Conservation (phyloP, 352 stramenopile species). For the Globisporangium echinulatum region DNA sequence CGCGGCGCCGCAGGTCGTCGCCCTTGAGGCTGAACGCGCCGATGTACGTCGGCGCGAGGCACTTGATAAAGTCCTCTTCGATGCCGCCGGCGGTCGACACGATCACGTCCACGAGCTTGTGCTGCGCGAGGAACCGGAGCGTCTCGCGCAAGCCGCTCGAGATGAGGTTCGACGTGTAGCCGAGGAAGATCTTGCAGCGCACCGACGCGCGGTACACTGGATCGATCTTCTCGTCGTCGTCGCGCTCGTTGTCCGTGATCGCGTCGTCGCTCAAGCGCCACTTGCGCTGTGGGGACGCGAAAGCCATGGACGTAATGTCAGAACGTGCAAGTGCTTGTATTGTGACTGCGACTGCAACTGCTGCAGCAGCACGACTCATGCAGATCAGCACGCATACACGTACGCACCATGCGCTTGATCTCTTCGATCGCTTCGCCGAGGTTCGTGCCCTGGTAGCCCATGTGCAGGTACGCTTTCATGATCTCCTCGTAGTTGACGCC, state of each 20-base stretch:
- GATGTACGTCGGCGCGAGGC: slow-evolving; percentile 97
- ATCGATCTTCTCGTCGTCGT: slow-evolving; percentile 88
- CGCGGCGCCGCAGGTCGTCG: slow-evolving; percentile 89
- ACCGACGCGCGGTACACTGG: slow-evolving; percentile 66
- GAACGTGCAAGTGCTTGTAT: not conserved
- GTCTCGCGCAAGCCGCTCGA: slow-evolving; percentile 97
- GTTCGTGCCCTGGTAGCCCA: slow-evolving; percentile 96
- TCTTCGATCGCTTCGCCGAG: slow-evolving; percentile 95
- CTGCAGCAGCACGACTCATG: not conserved
- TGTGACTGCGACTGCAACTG: not conserved
- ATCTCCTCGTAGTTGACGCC: slow-evolving; percentile 84
- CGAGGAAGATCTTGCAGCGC: slow-evolving; percentile 98
- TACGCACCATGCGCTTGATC: slow-evolving; percentile 94
- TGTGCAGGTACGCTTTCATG: slow-evolving; percentile 74
- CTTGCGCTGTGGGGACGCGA: slow-evolving; percentile 45
- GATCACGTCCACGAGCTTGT: slow-evolving; percentile 98
- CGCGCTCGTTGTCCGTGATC: slow-evolving; percentile 82
- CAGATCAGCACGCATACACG: not conserved
- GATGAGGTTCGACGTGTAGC: slow-evolving; percentile 99
- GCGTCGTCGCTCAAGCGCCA: slow-evolving; percentile 96
- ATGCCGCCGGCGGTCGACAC: slow-evolving; percentile 90
- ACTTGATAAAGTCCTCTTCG: slow-evolving; percentile 99
- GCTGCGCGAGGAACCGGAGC: slow-evolving; percentile 96
- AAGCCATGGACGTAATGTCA: no score
- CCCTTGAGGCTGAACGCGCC: slow-evolving; percentile 96